These are phyloP conservation scores for Fusarium irregulare DNA, from an alignment of 2,329 filamentous ascomycete species.

Conservation along the genomic window DNA sequence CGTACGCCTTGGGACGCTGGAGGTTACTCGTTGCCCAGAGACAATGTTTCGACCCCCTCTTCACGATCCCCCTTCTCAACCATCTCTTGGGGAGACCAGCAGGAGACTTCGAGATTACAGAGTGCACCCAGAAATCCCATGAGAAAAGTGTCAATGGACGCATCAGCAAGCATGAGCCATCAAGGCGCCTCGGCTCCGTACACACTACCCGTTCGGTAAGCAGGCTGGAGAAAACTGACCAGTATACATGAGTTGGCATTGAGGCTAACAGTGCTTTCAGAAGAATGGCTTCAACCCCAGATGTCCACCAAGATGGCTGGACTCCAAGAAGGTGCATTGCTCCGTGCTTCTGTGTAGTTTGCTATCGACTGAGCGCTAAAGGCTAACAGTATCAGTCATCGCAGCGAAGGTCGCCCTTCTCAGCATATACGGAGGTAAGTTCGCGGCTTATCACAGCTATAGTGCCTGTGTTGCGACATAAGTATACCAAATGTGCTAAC, in stretches of 20 bases:
- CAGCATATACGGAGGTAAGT: conserved; percentile 41
- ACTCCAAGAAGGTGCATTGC: conserved; percentile 34
- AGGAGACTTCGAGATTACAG: conserved; percentile 29
- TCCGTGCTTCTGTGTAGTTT: background rate
- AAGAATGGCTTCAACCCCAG: conserved; percentile 39
- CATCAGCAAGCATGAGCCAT: conserved; percentile 30
- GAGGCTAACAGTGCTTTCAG: conserved; percentile 29
- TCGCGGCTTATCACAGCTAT: background rate
- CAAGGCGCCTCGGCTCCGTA: conserved; percentile 32
- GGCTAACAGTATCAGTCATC: conserved; percentile 3
- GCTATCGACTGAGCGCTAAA: background rate
- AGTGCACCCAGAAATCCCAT: conserved; percentile 42
- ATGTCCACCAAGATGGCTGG: conserved; percentile 38
- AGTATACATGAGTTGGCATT: background rate
- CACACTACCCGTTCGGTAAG: conserved; percentile 45
- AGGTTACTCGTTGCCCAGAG: conserved; percentile 60
- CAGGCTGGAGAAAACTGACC: background rate
- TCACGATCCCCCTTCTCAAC: conserved; percentile 37
- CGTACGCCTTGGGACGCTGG: conserved; percentile 65
- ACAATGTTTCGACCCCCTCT: conserved; percentile 53
- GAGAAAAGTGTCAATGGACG: conserved; percentile 50
- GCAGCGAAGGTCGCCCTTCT: conserved; percentile 34
- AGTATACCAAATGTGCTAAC: conserved; percentile 16
- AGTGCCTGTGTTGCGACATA: background rate
- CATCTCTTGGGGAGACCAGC: conserved; percentile 44